A percentile compares a stretch with the other conserved stretches of the same genome.
Conservation (phyloP, 805 yeast genomes). For the Metschnikowia lunata region DNA sequence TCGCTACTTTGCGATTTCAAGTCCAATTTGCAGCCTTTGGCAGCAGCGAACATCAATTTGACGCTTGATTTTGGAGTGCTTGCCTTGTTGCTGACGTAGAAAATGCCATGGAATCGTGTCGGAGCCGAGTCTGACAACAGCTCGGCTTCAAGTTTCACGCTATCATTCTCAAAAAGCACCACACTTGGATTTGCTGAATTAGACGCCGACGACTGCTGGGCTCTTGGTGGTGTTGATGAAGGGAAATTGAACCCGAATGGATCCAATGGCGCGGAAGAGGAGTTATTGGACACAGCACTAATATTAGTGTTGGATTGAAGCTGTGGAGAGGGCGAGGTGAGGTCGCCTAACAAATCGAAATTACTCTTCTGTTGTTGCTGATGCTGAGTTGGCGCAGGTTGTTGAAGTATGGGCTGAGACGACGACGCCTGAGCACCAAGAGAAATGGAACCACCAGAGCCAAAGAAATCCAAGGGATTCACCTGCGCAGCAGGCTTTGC, state of each 20-base stretch:
- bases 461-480: conserved; percentile 37
- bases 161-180: conserved; percentile 40
- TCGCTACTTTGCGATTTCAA: conserved; percentile 62
- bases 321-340: conserved; percentile 41
- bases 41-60: conserved; percentile 65
- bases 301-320: conserved; percentile 26
- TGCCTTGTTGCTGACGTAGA: conserved; percentile 49
- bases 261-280: conserved; percentile 24
- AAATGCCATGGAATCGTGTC: conserved; percentile 35
- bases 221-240: conserved; percentile 30
- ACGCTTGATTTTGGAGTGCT: conserved; percentile 44
- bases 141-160: conserved; percentile 48
- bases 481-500: conserved; percentile 16
- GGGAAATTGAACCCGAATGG: conserved; percentile 42
- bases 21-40: conserved; percentile 54
- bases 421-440: conserved; percentile 23
- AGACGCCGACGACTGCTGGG: conserved; percentile 12
- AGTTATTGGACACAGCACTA: neutral
- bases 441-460: conserved; percentile 50
- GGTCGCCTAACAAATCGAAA: conserved; percentile 33
- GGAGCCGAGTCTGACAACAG: conserved; percentile 30
- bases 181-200: conserved; percentile 6
- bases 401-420: conserved; percentile 12
- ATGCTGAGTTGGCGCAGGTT: conserved; percentile 13
- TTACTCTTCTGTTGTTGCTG: neutral